A percentile compares a stretch with the other conserved stretches of the same genome.
Evolutionary conservation across 306 rosid genomes (phyloP).

Genomic region (Quercus alba): DNA sequence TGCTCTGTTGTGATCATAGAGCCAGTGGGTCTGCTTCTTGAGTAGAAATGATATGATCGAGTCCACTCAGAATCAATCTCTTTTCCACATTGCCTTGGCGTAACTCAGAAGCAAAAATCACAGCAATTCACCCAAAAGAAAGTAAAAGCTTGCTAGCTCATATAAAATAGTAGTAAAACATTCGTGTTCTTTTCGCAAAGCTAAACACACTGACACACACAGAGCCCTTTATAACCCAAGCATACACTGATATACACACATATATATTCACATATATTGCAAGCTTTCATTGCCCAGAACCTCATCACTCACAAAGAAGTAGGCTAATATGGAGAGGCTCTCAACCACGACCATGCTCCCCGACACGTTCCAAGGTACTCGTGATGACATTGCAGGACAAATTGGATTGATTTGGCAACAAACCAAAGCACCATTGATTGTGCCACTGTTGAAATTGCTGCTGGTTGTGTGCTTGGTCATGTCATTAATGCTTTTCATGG

Average conservation of each 20-base stretch:
- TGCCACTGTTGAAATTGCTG: conserved; percentile 51
- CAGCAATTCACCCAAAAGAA: neutral
- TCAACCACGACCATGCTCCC: conserved; percentile 13
- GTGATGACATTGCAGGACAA: conserved; percentile 33
- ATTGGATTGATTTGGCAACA: conserved; percentile 54
- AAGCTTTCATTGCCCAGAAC: neutral
- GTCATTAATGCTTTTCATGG: conserved; percentile 79
- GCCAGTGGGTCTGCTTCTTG: conserved; percentile 21
- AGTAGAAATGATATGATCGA: conserved; percentile 17
- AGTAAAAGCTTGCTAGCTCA: conserved; percentile 3
- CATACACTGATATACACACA: neutral
- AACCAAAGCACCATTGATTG: conserved; percentile 53
- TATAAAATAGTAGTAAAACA: conserved; percentile 13
- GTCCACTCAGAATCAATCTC: conserved; percentile 26
- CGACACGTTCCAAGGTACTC: conserved; percentile 22
- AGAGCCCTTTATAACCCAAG: neutral
- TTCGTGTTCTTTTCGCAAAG: conserved; percentile 68
- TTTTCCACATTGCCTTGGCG: conserved; percentile 38
- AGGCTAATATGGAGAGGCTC: conserved; percentile 38
- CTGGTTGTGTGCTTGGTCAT: conserved; percentile 57
- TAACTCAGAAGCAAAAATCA: conserved; percentile 65
- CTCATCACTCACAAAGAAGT: neutral
- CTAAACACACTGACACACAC: neutral
- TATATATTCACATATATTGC: neutral
- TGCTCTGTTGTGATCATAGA: conserved; percentile 12